Base-by-base conservation (phyloP, 176 grass and related monocot genomes). In the Tuctoria greenei region DNA sequence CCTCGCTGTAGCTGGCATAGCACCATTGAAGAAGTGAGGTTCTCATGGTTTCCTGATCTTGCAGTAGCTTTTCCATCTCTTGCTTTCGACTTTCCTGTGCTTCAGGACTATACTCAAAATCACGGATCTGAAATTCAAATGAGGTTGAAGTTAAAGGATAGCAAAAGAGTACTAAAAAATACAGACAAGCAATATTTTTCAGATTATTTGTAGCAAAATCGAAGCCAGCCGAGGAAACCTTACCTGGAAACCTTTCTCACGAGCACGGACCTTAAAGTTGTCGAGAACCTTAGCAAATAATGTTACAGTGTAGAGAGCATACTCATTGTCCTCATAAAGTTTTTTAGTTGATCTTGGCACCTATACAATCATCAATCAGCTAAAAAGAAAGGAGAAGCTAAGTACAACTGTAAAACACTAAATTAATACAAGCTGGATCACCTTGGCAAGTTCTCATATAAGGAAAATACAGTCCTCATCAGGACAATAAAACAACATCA, bases 1-100 rank as follows among this genome's bases (percentile, higher is more conserved):
- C 95, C 95, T 99, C 95, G 0, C 95, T 93, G 73, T 99, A 99
- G 70, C 91, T 99, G 35, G 95, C 92, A 92, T 92, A 92, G 50
- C 91, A 99, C 91, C 95, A 95, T 63, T 99, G 95, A 34, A 92
- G 64, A 86, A 99, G 91, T 44, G 89, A 95, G 9, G 84, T 84
- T 64, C 84, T 91, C 89, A 88, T 99, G 25, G 54, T 61, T 83
- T 88, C 95, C 74, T 99, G 91, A 44, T 99, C 95, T 63, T 92
- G 89, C 47, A 90, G 51, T 69, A 99, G 74, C 50, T 92, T 99
- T 44, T 99, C 91, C 72, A 99, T 61, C 80, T 99, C 91, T 77
- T 90, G 82, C 74, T 99, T 99, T 68, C 80, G 79, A 59, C 77
- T 92, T 47, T 95, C 95, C 41, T 92, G 91, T 56, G 76, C 82